Conservation (phyloP, 1,284 basidiomycete genomes). For the Ceratobasidium sp. region DNA sequence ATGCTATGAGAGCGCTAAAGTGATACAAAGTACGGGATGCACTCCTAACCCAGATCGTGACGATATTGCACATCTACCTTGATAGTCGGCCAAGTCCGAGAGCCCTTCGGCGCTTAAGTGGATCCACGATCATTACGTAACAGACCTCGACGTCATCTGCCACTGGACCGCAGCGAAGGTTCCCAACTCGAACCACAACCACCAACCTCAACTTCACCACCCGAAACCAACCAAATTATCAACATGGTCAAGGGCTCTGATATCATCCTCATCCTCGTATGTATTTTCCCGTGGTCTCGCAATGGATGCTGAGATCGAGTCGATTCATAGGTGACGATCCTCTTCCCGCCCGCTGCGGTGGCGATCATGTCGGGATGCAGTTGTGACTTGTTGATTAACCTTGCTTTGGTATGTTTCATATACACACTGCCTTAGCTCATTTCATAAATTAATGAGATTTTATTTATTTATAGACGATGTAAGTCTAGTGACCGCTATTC, state of each 20-base stretch:
- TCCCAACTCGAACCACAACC: constrained; percentile 15
- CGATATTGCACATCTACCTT: neutral
- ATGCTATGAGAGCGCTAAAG: neutral
- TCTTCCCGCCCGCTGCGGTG: constrained; percentile 69
- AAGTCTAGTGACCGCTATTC: neutral
- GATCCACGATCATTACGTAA: constrained; percentile 1
- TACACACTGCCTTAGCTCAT: neutral
- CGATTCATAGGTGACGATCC: constrained; percentile 72
- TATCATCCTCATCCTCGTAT: constrained; percentile 54
- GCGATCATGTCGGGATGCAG: constrained; percentile 56
- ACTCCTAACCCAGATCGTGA: too few relatives aligned
- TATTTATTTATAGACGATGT: constrained; percentile 32
- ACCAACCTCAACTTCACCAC: neutral
- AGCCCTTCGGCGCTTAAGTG: neutral
- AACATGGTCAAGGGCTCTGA: constrained; percentile 58
- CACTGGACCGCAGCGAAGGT: neutral
- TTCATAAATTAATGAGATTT: neutral
- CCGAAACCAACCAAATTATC: neutral
- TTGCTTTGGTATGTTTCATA: constrained; percentile 45
- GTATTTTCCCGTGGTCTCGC: constrained; percentile 30
- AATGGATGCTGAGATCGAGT: neutral
- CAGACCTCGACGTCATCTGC: neutral
- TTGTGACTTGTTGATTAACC: constrained; percentile 56
- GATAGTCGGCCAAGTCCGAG: neutral
- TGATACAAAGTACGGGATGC: too few relatives aligned